phyloP scores from a whole-genome alignment of 73 alveolate species.

The Paraurostyla sp. region DNA sequence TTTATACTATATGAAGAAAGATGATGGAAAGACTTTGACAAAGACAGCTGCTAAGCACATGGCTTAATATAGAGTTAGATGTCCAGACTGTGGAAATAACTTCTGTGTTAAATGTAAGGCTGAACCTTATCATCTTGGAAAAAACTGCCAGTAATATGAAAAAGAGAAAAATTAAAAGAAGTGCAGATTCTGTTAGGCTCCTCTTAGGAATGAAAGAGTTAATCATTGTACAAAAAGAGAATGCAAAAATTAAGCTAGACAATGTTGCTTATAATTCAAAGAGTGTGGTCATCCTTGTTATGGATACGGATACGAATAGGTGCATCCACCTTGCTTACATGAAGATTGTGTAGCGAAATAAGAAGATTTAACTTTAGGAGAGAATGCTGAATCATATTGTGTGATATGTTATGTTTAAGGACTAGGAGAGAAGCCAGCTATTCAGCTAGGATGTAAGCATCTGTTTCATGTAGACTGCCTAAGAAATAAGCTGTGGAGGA shows the following conservation, averaged over 20 bases:
- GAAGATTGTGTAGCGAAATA: slow-evolving; percentile 75
- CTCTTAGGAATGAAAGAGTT: background rate
- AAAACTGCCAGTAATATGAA: slow-evolving; percentile 70
- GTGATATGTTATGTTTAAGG: slow-evolving; percentile 73
- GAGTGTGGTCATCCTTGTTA: slow-evolving; percentile 84
- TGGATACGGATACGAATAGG: slow-evolving; percentile 72
- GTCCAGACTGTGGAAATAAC: slow-evolving; percentile 64
- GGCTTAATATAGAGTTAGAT: slow-evolving; percentile 70
- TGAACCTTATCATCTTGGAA: slow-evolving; percentile 79
- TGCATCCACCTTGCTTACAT: slow-evolving; percentile 86
- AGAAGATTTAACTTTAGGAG: slow-evolving; percentile 65
- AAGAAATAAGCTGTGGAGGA: background rate
- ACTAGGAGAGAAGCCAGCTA: slow-evolving; percentile 68
- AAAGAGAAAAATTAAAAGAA: slow-evolving; percentile 36
- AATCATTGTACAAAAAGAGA: slow-evolving; percentile 72
- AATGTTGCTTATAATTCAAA: slow-evolving; percentile 67
- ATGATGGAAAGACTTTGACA: background rate
- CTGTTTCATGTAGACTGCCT: slow-evolving; percentile 61
- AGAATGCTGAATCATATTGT: slow-evolving; percentile 73
- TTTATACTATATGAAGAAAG: background rate
- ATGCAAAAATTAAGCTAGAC: slow-evolving; percentile 67
- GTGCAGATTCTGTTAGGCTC: slow-evolving; percentile 78
- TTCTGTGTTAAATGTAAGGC: slow-evolving; percentile 62
- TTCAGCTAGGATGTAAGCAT: slow-evolving; percentile 72
- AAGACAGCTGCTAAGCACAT: slow-evolving; percentile 69